Evolutionary conservation across 441 rosid species (phyloP).

Genomic region (Capsella rubella): DNA sequence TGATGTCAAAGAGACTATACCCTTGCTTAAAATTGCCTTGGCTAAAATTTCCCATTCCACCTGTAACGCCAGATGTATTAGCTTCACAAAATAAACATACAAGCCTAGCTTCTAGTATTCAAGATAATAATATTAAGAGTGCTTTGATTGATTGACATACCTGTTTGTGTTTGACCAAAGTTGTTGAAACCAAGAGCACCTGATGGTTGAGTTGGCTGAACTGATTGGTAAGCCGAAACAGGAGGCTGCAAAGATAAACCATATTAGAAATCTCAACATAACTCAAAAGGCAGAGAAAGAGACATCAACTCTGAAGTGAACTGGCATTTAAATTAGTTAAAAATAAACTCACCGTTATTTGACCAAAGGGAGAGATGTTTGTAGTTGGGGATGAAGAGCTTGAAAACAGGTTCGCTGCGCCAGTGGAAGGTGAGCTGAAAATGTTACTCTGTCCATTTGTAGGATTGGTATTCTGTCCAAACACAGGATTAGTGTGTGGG

Average conservation of each 20-base stretch:
- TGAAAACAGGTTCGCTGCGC: slow-evolving; percentile 56
- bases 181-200: slow-evolving; percentile 61
- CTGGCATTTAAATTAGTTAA: slow-evolving; percentile 8
- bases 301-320: background rate
- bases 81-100: slow-evolving; percentile 39
- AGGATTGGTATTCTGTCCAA: slow-evolving; percentile 55
- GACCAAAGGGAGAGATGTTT: slow-evolving; percentile 52
- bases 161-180: slow-evolving; percentile 66
- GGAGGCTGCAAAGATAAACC: slow-evolving; percentile 54
- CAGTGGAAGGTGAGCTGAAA: slow-evolving; percentile 66
- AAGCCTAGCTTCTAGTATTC: slow-evolving; percentile 29
- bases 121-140: background rate
- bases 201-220: slow-evolving; percentile 68
- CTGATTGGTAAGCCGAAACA: slow-evolving; percentile 58
- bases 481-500: slow-evolving; percentile 52
- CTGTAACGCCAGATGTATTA: slow-evolving; percentile 51
- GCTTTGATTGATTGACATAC: slow-evolving; percentile 44
- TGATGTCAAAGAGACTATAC: slow-evolving; percentile 55
- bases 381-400: slow-evolving; percentile 59
- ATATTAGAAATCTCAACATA: slow-evolving; percentile 25
- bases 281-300: slow-evolving; percentile 21
- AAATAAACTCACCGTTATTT: slow-evolving; percentile 55
- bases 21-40: slow-evolving; percentile 60
- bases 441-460: slow-evolving; percentile 54
- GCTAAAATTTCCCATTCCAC: slow-evolving; percentile 55